These are phyloP conservation scores for Rhipidocladum racemiflorum DNA, from an alignment of 176 grass and related monocot genomes.

Conservation along the genomic window DNA sequence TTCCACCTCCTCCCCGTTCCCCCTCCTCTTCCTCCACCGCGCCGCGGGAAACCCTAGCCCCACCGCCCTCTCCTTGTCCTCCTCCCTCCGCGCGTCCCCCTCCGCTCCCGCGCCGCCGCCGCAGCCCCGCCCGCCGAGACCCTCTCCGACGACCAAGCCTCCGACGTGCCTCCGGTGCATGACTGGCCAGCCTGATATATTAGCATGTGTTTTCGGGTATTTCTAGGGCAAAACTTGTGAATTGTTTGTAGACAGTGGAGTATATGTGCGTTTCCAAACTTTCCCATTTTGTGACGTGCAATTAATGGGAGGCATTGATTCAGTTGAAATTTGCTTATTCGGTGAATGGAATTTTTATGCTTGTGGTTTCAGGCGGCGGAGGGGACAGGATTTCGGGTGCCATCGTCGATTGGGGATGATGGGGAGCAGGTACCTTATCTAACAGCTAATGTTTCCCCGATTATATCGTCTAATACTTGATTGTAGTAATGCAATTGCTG, in stretches of 20 bases:
- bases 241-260: background rate
- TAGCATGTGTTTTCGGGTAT: background rate
- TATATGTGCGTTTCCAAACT: background rate
- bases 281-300: background rate
- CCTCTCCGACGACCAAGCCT: slow-evolving; percentile 26
- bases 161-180: slow-evolving; percentile 40
- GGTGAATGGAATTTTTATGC: background rate
- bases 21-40: slow-evolving; percentile 47
- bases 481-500: background rate
- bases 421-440: slow-evolving; percentile 50
- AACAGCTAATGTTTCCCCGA: background rate
- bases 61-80: slow-evolving; percentile 30
- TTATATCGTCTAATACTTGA: slow-evolving; percentile 6
- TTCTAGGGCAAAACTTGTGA: background rate
- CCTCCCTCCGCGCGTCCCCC: slow-evolving; percentile 27
- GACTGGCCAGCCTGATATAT: background rate
- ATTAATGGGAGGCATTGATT: background rate
- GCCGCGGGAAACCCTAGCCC: slow-evolving; percentile 29
- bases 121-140: slow-evolving; percentile 36
- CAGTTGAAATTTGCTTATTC: background rate
- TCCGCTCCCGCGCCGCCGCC: slow-evolving; percentile 41
- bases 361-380: slow-evolving; percentile 33
- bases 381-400: slow-evolving; percentile 39
- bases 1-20: slow-evolving; percentile 28
- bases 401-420: slow-evolving; percentile 53